phyloP scores from a whole-genome alignment of 495 filamentous ascomycete species.

The Tuber microsphaerosporum region DNA sequence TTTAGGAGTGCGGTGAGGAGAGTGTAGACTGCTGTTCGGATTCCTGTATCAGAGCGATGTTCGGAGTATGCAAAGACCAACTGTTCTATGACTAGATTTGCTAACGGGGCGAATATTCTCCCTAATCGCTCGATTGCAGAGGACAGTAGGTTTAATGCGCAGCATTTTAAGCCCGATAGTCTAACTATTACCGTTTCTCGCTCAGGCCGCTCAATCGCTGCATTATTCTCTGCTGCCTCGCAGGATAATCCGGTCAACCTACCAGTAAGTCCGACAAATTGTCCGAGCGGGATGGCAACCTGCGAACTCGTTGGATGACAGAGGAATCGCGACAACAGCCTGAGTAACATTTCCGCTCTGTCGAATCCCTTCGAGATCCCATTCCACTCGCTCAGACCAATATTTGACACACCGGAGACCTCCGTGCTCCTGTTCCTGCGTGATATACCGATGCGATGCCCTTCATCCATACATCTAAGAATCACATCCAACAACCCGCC shows the following conservation, averaged over 20 bases:
- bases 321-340: constrained; percentile 33
- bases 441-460: constrained; percentile 6
- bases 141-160: constrained; percentile 23
- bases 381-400: constrained; percentile 25
- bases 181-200: constrained; percentile 28
- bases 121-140: constrained; percentile 24
- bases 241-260: constrained; percentile 28
- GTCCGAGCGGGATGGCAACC: constrained; percentile 29
- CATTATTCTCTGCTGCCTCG: constrained; percentile 19
- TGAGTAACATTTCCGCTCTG: constrained; percentile 17
- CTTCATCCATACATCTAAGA: constrained; percentile 26
- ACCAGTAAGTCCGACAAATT: constrained; percentile 29
- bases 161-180: constrained; percentile 24
- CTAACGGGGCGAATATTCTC: constrained; percentile 27
- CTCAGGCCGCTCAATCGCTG: constrained; percentile 20
- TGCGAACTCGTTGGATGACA: constrained; percentile 28
- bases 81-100: constrained; percentile 28
- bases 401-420: constrained; percentile 11
- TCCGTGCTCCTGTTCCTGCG: constrained; percentile 11
- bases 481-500: constrained; percentile 27
- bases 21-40: constrained; percentile 25
- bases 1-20: constrained; percentile 34
- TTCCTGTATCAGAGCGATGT: constrained; percentile 12
- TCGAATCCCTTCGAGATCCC: constrained; percentile 24
- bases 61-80: constrained; percentile 20